Conservation (phyloP, 768 basidiomycete genomes). For the Chalciporus sphaerocephalus region DNA sequence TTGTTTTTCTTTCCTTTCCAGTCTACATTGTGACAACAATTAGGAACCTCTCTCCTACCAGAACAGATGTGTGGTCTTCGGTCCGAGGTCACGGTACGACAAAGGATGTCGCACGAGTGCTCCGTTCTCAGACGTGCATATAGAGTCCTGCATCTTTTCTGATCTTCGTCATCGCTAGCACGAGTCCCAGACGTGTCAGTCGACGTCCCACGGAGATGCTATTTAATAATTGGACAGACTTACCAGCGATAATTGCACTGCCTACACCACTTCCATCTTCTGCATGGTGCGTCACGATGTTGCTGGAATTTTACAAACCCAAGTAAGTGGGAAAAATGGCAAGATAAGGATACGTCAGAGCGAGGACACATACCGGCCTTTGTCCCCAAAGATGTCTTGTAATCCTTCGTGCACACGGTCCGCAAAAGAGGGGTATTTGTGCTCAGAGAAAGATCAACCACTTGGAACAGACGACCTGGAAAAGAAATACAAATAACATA, state of each 20-base stretch:
- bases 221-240: slow-evolving; percentile 18
- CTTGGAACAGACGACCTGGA: background rate
- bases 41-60: background rate
- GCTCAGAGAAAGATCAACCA: background rate
- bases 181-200: background rate
- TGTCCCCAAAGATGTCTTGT: slow-evolving; percentile 93
- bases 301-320: slow-evolving; percentile 73
- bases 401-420: slow-evolving; percentile 91
- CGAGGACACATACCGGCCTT: slow-evolving; percentile 64
- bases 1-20: background rate
- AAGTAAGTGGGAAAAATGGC: slow-evolving; percentile 26
- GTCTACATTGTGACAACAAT: slow-evolving; percentile 6
- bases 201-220: background rate
- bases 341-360: background rate
- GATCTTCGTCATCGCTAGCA: slow-evolving; percentile 81
- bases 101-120: background rate
- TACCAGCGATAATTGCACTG: slow-evolving; percentile 90
- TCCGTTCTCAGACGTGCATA: slow-evolving; percentile 39
- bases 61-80: background rate
- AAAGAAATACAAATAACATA: background rate
- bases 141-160: slow-evolving; percentile 67
- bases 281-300: slow-evolving; percentile 35
- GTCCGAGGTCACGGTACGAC: background rate
- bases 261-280: slow-evolving; percentile 80
- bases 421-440: slow-evolving; percentile 98